Percentiles rank a stretch among this genome's conserved stretches.
These are phyloP conservation scores for Arctium lappa DNA, from an alignment of 129 eudicot species.

Conservation along the genomic window DNA sequence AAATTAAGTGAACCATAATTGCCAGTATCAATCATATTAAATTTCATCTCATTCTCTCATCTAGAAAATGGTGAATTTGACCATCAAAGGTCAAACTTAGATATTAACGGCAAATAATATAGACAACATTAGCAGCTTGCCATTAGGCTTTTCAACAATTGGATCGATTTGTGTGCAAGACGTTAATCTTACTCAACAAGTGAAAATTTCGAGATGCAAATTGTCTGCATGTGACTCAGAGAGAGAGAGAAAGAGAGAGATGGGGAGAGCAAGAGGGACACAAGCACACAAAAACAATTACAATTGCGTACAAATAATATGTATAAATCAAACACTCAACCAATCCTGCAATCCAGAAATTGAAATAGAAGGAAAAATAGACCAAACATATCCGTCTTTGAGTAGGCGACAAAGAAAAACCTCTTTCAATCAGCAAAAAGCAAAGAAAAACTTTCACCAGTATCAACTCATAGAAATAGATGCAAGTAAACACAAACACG, in stretches of 20 bases:
- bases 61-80: conserved; percentile 3
- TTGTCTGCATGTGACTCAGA: conserved; percentile 23
- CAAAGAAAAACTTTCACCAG: neutral
- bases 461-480: neutral
- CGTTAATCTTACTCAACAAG: conserved; percentile 24
- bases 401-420: neutral
- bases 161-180: conserved; percentile 29
- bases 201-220: conserved; percentile 3
- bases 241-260: neutral
- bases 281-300: conserved; percentile 9
- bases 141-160: conserved; percentile 21
- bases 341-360: conserved; percentile 3
- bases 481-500: neutral
- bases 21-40: neutral
- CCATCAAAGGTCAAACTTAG: conserved; percentile 22
- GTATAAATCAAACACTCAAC: conserved; percentile 2
- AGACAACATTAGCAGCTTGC: conserved; percentile 11
- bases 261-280: neutral
- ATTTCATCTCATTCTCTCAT: conserved; percentile 14
- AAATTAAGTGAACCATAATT: neutral
- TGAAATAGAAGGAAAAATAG: neutral
- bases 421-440: neutral
- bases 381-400: neutral
- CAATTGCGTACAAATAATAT: neutral
- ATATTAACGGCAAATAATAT: neutral